These are phyloP conservation scores for Salix suchowensis DNA, from an alignment of 345 rosid genomes.

Conservation along the genomic window DNA sequence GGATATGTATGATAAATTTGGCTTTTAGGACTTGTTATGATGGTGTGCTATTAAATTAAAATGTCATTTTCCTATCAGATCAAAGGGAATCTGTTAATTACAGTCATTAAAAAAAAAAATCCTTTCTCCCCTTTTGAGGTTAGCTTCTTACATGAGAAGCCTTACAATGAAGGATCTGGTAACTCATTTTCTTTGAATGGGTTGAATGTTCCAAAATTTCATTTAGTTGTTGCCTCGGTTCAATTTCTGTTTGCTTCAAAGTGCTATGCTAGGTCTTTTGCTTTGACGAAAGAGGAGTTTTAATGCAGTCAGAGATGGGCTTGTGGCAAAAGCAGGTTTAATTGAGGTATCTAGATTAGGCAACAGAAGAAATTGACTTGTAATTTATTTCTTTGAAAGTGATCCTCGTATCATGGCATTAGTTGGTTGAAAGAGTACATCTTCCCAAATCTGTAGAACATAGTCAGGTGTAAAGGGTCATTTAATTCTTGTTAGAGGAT, in stretches of 20 bases:
- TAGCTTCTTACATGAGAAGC: background rate
- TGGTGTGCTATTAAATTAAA: background rate
- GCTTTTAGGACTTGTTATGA: background rate
- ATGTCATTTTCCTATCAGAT: constrained; percentile 6
- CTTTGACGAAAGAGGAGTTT: background rate
- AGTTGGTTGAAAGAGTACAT: background rate
- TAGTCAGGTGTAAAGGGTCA: background rate
- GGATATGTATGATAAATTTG: background rate
- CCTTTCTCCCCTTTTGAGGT: background rate
- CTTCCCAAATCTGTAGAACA: background rate
- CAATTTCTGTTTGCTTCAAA: background rate
- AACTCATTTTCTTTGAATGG: background rate
- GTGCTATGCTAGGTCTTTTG: background rate
- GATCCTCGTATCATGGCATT: background rate
- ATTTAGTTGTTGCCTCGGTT: background rate
- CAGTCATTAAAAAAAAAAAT: background rate
- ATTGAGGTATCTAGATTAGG: background rate
- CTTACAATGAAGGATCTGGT: background rate
- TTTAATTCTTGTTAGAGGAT: background rate
- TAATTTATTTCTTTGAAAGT: background rate
- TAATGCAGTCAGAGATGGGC: background rate
- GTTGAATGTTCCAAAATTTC: background rate
- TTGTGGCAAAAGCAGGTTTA: background rate
- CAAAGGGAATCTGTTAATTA: background rate
- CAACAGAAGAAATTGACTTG: background rate